These are phyloP conservation scores for Oropetium thomaeum DNA, from an alignment of 176 grass and related monocot genomes.

Conservation along the genomic window DNA sequence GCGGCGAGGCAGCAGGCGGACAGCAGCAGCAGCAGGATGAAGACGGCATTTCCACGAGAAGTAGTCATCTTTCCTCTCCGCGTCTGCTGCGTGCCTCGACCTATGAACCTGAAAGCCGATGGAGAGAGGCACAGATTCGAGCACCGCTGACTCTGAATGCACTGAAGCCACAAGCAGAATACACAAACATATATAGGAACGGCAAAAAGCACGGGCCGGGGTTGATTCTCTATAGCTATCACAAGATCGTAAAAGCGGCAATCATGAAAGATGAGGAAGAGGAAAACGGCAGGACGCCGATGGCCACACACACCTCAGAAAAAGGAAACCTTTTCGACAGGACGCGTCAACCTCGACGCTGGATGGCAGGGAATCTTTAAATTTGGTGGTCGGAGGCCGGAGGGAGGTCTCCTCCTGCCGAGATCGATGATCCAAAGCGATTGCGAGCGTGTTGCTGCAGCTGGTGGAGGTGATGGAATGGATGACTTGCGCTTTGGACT, in stretches of 20 bases:
- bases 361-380: slow-evolving; percentile 16
- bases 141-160: background rate
- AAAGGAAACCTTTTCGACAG: slow-evolving; percentile 6
- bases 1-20: background rate
- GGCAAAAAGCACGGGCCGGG: background rate
- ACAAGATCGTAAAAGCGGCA: slow-evolving; percentile 28
- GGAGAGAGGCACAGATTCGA: too few species aligned
- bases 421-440: background rate
- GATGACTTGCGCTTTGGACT: slow-evolving; percentile 19
- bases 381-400: too few species aligned
- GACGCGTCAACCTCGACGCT: background rate
- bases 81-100: too few species aligned
- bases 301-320: slow-evolving; percentile 12
- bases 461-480: slow-evolving; percentile 25
- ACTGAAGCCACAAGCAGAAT: background rate
- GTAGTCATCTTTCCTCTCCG: slow-evolving; percentile 15
- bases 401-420: background rate
- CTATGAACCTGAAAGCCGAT: background rate
- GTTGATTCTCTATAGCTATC: background rate
- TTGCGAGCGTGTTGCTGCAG: slow-evolving; percentile 1
- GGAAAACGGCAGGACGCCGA: too few species aligned
- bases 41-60: background rate
- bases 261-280: slow-evolving; percentile 2
- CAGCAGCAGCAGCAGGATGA: slow-evolving; percentile 24
- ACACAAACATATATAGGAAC: slow-evolving; percentile 18